phyloP scores from a whole-genome alignment of 2,329 filamentous ascomycete species.

The Cladophialophora psammophila region DNA sequence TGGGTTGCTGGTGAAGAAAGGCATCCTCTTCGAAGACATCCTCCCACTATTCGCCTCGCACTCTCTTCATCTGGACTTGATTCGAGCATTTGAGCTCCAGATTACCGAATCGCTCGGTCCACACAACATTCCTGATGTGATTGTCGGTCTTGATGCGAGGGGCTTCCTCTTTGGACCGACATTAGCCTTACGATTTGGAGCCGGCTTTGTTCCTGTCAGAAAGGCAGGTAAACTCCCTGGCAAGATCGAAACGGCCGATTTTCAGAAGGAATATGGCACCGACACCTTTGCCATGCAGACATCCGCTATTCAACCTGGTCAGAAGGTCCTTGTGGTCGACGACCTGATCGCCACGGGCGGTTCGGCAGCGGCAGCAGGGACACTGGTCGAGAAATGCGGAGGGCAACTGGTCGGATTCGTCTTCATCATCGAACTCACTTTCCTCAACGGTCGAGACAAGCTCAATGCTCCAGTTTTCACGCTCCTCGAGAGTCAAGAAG shows the following conservation, averaged over 20 bases:
- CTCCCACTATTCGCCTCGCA: conserved; percentile 90
- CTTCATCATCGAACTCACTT: conserved; percentile 95
- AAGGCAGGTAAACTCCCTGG: conserved; percentile 97
- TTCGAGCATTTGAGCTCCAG: conserved; percentile 86
- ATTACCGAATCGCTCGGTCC: conserved; percentile 68
- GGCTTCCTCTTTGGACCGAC: conserved; percentile 95
- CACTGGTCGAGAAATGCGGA: conserved; percentile 84
- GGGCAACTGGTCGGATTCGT: conserved; percentile 87
- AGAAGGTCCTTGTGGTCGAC: conserved; percentile 92
- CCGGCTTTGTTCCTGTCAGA: conserved; percentile 88
- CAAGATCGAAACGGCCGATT: conserved; percentile 81
- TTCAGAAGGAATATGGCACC: conserved; percentile 93
- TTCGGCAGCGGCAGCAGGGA: conserved; percentile 84
- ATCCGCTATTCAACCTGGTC: conserved; percentile 81
- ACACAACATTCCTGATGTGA: conserved; percentile 76
- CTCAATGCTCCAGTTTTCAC: conserved; percentile 84
- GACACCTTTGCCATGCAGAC: conserved; percentile 97
- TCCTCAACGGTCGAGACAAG: conserved; percentile 90
- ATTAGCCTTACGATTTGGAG: conserved; percentile 81
- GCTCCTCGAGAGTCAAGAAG: conserved; percentile 71
- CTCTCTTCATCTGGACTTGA: conserved; percentile 74
- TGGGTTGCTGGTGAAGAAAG: conserved; percentile 27
- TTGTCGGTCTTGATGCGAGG: conserved; percentile 91
- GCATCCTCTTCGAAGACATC: conserved; percentile 97
- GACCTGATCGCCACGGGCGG: conserved; percentile 99